Conservation (phyloP, 257 asterid genomes). For the Ajuga chamaepitys region DNA sequence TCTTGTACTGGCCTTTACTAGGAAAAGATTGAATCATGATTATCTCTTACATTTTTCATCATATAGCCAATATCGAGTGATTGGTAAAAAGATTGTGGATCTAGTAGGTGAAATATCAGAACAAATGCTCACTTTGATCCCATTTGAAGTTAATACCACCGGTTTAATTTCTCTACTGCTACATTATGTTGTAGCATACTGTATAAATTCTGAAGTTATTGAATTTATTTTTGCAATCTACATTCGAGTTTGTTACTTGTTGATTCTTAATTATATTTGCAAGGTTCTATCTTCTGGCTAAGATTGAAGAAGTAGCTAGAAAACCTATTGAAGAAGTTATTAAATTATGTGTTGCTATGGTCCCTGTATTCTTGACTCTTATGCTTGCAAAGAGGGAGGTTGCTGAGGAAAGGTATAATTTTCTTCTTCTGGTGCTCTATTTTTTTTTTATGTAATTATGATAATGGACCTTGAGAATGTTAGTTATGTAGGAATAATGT, state of each 20-base stretch:
- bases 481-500: neutral
- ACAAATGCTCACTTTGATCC: neutral
- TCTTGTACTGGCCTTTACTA: neutral
- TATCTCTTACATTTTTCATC: neutral
- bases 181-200: too few relatives aligned
- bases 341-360: slow-evolving; percentile 96
- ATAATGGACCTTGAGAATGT: neutral
- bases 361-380: slow-evolving; percentile 79
- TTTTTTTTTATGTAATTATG: neutral
- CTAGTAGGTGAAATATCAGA: neutral
- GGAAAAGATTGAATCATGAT: neutral
- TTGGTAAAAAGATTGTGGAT: too few relatives aligned
- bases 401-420: slow-evolving; percentile 57
- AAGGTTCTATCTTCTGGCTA: slow-evolving; percentile 92
- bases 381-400: slow-evolving; percentile 89
- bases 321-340: slow-evolving; percentile 66
- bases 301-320: slow-evolving; percentile 90
- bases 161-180: too few relatives aligned
- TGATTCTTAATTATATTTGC: slow-evolving; percentile 18
- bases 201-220: too few relatives aligned
- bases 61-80: too few relatives aligned
- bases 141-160: neutral
- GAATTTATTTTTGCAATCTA: too few relatives aligned
- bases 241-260: neutral
- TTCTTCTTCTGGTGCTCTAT: slow-evolving; percentile 2